These are phyloP conservation scores for Pythium oligandrum DNA, from an alignment of 352 stramenopile species.

Conservation along the genomic window DNA sequence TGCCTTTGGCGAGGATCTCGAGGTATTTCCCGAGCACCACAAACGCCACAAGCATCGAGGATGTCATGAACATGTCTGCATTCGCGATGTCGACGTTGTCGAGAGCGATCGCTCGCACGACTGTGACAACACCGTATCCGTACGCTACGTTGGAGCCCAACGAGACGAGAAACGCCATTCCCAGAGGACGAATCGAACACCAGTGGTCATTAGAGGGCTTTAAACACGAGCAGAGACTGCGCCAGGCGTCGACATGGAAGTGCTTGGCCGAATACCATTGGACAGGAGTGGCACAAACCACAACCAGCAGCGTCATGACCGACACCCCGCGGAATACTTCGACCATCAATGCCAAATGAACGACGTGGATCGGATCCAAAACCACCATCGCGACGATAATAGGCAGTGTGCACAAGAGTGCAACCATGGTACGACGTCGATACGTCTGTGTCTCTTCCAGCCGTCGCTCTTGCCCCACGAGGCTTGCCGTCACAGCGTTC, in stretches of 20 bases:
- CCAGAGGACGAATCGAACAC: conserved; percentile 1
- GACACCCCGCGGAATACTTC: conserved; percentile 11
- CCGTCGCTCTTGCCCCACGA: neutral
- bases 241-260: conserved; percentile 77
- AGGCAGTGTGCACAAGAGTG: neutral
- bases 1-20: conserved; percentile 24
- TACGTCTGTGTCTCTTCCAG: neutral
- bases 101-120: neutral
- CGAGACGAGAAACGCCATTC: neutral
- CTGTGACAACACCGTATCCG: neutral
- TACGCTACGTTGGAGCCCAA: neutral
- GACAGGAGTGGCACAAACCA: conserved; percentile 75
- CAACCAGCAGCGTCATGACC: conserved; percentile 20
- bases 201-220: too few species aligned
- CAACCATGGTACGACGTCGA: neutral
- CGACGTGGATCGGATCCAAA: neutral
- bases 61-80: conserved; percentile 3
- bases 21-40: conserved; percentile 28
- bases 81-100: neutral
- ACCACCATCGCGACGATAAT: neutral
- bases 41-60: conserved; percentile 26
- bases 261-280: conserved; percentile 72
- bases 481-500: conserved; percentile 7
- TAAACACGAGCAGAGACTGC: conserved; percentile 23
- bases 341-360: conserved; percentile 1